A percentile compares a stretch with the other conserved stretches of the same genome.
Evolutionary conservation across 208 protist species (phyloP).

Genomic region (Acanthamoeba sp.): DNA sequence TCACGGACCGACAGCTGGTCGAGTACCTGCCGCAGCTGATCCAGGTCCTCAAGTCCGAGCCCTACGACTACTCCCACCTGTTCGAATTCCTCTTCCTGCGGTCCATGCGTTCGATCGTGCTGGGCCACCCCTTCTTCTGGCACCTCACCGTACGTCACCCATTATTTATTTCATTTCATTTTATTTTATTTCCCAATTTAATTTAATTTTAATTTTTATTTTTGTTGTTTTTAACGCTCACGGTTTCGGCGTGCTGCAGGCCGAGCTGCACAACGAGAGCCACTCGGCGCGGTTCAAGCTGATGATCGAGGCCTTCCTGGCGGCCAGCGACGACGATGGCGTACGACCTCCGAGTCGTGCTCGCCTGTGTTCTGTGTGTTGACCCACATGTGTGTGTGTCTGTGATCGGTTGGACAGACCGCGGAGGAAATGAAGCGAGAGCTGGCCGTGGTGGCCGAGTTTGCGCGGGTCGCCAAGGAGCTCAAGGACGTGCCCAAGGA

Average conservation of each 20-base stretch:
- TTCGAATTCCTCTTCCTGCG: conserved; percentile 89
- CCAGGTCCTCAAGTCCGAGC: conserved; percentile 92
- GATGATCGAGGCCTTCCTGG: conserved; percentile 25
- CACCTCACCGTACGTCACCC: conserved; percentile 80
- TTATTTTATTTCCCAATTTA: neutral
- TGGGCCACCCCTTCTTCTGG: conserved; percentile 91
- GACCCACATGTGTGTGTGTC: neutral
- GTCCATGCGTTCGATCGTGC: conserved; percentile 83
- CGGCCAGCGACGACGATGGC: conserved; percentile 27
- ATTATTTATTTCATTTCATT: neutral
- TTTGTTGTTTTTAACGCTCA: too few relatives aligned
- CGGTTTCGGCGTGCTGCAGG: neutral
- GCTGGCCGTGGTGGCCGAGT: neutral
- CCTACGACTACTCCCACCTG: conserved; percentile 89
- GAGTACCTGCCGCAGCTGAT: conserved; percentile 88
- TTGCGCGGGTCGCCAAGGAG: neutral
- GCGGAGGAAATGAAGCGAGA: conserved; percentile 21
- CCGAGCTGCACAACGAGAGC: neutral
- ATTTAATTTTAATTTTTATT: too few relatives aligned
- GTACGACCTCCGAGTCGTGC: neutral
- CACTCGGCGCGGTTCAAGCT: neutral
- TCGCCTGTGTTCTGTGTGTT: neutral
- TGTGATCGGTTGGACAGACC: neutral
- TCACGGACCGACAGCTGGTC: conserved; percentile 84
- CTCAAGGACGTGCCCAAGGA: conserved; percentile 35